Evolutionary conservation across 2,329 filamentous ascomycete species (phyloP), one percentile per base, ranked within the genome.

Genomic region (Stromatinia cepivora): DNA sequence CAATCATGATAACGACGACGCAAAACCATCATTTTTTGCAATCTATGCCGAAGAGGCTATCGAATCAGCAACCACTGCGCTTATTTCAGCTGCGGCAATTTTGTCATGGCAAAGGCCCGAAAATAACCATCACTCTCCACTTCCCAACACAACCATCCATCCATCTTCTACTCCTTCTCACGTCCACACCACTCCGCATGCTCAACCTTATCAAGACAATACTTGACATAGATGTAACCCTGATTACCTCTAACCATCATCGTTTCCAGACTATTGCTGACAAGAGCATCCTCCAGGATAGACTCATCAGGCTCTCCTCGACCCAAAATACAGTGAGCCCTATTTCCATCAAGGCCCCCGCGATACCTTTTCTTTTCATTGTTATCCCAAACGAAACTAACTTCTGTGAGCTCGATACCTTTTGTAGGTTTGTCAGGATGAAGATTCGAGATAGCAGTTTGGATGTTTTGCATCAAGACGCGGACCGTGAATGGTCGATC

Each of bases 191-290:
- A 57, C 20, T n/a, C 22, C 10, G 20, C 31, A n/a, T 57, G 54
- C 34, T 57, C 54, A 36, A 57, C 54, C 54, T 57, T 39, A 13
- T 57, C 31, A 15, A 57, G 54, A 57, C 20, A 31, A 57, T 57
- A 57, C 31, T n/a, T 57, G 54, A 39, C 54, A 39, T 57, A n/a
- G 10, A 57, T 57, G 11, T 57, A 36, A n/a, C 11, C 34, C 6
- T 15, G 31, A 7, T 7, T 28, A 4, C 52, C 31, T n/a, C 54
- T n/a, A 22, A 17, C 54, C 54, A 57, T 57, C 31, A 57, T 57
- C 22, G 31, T 20, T 4, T 57, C 34, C 34, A 57, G 34, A 36
- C 22, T 57, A 57, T 57, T 22, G 34, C 20, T 39, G 54, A 57
- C 54, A 57, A 57, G 34, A n/a, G 31, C 22, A 34, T 57, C 28